Percentiles rank a stretch among this genome's conserved stretches.
Conservation (phyloP, 306 rosid genomes). For the Lablab purpureus region DNA sequence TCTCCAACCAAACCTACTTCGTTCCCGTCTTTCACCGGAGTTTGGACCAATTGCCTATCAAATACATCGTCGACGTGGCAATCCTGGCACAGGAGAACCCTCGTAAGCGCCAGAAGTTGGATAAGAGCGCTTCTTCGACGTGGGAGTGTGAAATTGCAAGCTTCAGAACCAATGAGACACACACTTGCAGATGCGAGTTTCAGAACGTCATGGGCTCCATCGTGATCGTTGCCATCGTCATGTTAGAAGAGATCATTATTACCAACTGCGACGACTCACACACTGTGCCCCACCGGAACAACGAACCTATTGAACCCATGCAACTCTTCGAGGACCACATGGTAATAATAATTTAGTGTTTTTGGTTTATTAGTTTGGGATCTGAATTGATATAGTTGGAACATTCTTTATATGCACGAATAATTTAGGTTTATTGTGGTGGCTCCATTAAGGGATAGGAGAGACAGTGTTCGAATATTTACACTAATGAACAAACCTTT, state of each 20-base stretch:
- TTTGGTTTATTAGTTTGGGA: background rate
- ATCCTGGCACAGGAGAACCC: conserved; percentile 33
- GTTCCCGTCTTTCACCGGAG: conserved; percentile 55
- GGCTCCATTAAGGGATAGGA: background rate
- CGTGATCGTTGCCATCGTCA: conserved; percentile 67
- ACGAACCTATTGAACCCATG: conserved; percentile 55
- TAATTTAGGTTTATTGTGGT: background rate
- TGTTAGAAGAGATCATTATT: conserved; percentile 69
- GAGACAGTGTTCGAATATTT: background rate
- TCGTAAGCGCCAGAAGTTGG: conserved; percentile 66
- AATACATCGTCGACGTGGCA: conserved; percentile 55
- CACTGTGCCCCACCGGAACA: conserved; percentile 73
- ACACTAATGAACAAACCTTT: conserved; percentile 23
- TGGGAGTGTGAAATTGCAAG: conserved; percentile 38
- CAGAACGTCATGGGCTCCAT: conserved; percentile 86
- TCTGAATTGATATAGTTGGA: background rate
- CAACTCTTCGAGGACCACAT: conserved; percentile 84
- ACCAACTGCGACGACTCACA: conserved; percentile 89
- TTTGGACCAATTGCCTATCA: conserved; percentile 53
- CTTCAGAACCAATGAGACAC: conserved; percentile 28
- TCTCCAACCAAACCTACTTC: conserved; percentile 54
- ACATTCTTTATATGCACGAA: background rate
- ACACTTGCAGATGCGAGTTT: conserved; percentile 53
- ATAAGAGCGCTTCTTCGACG: conserved; percentile 13
- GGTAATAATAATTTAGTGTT: conserved; percentile 44